These are phyloP conservation scores for Aristolochia fimbriata DNA, from an alignment of 164 flowering plant genomes.

Conservation along the genomic window DNA sequence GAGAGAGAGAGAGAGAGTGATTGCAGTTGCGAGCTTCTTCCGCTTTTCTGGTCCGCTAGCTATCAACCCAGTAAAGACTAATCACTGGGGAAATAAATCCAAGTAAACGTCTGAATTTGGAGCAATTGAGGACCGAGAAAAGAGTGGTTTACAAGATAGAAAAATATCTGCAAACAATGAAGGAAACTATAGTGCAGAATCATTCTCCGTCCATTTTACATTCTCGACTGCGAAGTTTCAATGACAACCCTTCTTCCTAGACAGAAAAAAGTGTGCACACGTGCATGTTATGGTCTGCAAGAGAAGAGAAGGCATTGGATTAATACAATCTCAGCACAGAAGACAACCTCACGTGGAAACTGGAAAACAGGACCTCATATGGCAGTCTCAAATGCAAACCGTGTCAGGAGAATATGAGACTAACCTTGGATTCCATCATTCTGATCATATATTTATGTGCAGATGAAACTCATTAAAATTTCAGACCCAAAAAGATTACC, in stretches of 20 bases:
- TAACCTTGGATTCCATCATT: slow-evolving; percentile 46
- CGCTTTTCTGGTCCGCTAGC: no score
- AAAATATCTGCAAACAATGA: no score
- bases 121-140: no score
- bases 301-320: slow-evolving; percentile 5
- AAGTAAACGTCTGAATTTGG: no score
- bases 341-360: slow-evolving; percentile 33
- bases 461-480: no score
- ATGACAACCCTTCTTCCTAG: slow-evolving; percentile 18
- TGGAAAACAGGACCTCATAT: slow-evolving; percentile 17
- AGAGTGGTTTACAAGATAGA: no score
- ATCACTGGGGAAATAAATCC: no score
- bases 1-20: no score
- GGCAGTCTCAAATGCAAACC: slow-evolving; percentile 35
- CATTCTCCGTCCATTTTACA: no score
- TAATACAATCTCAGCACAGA: slow-evolving; percentile 8
- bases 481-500: slow-evolving; percentile 1
- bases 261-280: slow-evolving; percentile 31
- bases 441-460: slow-evolving; percentile 11
- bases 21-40: neutral
- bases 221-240: slow-evolving; percentile 12
- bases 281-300: slow-evolving; percentile 21
- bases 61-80: no score
- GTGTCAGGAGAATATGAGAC: slow-evolving; percentile 39
- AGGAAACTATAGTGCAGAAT: no score